Base-by-base conservation (phyloP, 495 filamentous ascomycete species). In the Hypomontagnella monticulosa region DNA sequence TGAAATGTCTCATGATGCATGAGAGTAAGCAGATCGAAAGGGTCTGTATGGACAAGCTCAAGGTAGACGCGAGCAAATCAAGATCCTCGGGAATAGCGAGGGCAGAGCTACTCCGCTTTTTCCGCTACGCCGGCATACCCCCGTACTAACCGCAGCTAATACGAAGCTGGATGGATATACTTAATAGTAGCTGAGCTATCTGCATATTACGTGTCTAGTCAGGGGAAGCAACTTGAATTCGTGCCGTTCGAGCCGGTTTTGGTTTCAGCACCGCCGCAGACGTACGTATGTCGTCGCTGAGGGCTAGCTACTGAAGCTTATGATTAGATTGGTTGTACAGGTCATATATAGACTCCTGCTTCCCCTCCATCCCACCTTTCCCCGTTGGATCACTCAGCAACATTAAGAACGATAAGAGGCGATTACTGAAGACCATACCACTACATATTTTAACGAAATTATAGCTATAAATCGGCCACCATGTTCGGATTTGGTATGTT, bases 401-500 rank as follows among this genome's bases (percentile, higher is more conserved):
- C 18, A 43, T 53, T 23, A 48, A 52, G 23, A 16, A 66, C 49
- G 19, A 51, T 41, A 48, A 49, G 9, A 38, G 14, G 50, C 16
- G 11, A 46, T 30, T 52, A 44, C 23, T 4, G 10, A 52, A 34
- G 27, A 43, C 51, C 4, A 62, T 20, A 41, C n/a, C 8, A 41
- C 9, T 57, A 14, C 9, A 50, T 16, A 8, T 44, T 47, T 18
- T 19, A 20, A 20, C 11, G 23, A 44, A 46, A 20, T 23, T 7
- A 10, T 34, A 33, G 47, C 19, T 47, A 54, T 11, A 66, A 53
- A 54, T 61, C 46, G 49, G 42, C 38, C 66, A 78, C 18, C 18
- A 78, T 78, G 76, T 76, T 76, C 64, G 75, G 73, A 68, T 78
- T 78, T 47, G 72, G 76, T 77, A 75, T 32, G 76, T 61, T 50